These are phyloP conservation scores for Tulasnella calospora DNA, from an alignment of 768 basidiomycete genomes.

Conservation along the genomic window DNA sequence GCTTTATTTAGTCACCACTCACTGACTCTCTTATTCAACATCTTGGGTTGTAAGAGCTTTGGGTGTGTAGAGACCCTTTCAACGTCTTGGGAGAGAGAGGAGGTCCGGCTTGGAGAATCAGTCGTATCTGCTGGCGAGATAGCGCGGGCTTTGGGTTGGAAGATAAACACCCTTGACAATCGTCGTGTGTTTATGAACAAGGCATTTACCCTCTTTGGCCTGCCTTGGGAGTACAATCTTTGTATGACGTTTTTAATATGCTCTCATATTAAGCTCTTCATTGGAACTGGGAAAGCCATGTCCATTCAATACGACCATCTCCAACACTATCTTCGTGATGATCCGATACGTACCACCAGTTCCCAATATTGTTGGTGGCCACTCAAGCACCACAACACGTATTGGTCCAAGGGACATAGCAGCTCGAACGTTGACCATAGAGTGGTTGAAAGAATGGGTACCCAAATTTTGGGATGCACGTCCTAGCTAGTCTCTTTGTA, in stretches of 20 bases:
- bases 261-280: background rate
- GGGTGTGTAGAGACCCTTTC: background rate
- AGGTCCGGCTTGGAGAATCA: background rate
- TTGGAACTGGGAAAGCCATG: background rate
- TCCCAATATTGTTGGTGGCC: background rate
- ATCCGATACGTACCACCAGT: background rate
- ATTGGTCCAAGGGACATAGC: background rate
- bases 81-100: background rate
- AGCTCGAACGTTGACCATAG: background rate
- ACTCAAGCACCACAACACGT: background rate
- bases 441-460: background rate
- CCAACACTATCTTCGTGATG: background rate
- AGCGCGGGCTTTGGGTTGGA: background rate
- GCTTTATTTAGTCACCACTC: background rate
- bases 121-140: background rate
- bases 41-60: background rate
- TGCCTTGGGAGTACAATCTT: background rate
- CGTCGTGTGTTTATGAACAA: background rate
- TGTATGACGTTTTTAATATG: background rate
- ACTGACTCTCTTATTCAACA: background rate
- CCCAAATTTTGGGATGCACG: too few species aligned
- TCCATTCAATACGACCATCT: background rate
- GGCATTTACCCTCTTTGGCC: background rate
- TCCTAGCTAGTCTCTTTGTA: too few species aligned
- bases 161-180: background rate